Percentiles rank a stretch among this genome's conserved stretches.
Conservation (phyloP, 148 eudicot species). For the Silene conica region DNA sequence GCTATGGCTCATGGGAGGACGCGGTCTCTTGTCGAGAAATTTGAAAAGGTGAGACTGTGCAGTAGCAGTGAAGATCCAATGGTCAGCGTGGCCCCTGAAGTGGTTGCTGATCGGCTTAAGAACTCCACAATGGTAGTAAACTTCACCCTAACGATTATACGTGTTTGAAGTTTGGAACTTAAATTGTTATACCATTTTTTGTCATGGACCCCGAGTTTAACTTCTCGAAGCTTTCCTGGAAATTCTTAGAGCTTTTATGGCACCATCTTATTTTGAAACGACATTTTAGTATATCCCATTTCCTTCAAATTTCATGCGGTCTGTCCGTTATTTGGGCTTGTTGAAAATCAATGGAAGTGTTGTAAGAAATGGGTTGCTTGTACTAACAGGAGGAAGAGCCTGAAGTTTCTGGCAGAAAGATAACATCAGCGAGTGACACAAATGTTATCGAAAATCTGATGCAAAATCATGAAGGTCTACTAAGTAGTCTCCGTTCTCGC, state of each 20-base stretch:
- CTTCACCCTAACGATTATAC: conserved; percentile 8
- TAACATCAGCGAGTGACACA: conserved; percentile 32
- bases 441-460: conserved; percentile 54
- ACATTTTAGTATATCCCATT: neutral
- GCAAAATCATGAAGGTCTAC: conserved; percentile 71
- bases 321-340: too few relatives aligned
- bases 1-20: conserved; percentile 85
- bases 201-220: too few relatives aligned
- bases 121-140: conserved; percentile 32
- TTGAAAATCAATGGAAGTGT: neutral
- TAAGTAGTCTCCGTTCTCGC: conserved; percentile 76
- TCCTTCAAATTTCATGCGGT: too few relatives aligned
- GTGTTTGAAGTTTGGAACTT: neutral
- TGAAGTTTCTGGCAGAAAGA: conserved; percentile 42
- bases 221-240: neutral
- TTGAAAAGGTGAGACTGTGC: conserved; percentile 58
- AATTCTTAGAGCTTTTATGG: too few relatives aligned
- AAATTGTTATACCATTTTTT: too few relatives aligned
- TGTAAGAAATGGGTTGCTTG: conserved; percentile 11
- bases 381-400: conserved; percentile 50
- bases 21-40: conserved; percentile 88
- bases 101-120: conserved; percentile 42
- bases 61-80: conserved; percentile 37
- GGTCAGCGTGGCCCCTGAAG: conserved; percentile 34
- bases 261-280: too few relatives aligned